Percentiles rank a stretch among this genome's conserved stretches.
These are phyloP conservation scores for Cryoendolithus antarcticus DNA, from an alignment of 2,329 filamentous ascomycete genomes.

Conservation along the genomic window DNA sequence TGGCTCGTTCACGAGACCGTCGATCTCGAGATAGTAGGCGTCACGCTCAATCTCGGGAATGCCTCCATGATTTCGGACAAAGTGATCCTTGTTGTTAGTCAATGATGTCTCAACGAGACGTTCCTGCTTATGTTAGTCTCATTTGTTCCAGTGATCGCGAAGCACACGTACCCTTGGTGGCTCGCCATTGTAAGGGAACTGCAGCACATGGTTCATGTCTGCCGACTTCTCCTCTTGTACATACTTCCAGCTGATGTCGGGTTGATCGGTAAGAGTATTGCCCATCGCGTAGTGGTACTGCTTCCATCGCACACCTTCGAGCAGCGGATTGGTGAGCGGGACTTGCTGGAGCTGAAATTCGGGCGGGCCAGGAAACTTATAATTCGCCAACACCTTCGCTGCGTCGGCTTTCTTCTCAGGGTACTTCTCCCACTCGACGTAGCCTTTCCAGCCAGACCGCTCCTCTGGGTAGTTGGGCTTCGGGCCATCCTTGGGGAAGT, in stretches of 20 bases:
- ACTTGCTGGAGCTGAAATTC: constrained; percentile 32
- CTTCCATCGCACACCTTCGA: constrained; percentile 36
- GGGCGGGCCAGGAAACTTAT: constrained; percentile 37
- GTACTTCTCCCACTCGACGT: constrained; percentile 59
- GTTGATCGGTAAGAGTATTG: constrained; percentile 28
- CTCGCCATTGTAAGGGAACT: constrained; percentile 38
- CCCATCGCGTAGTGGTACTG: constrained; percentile 34
- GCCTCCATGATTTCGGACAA: constrained; percentile 60
- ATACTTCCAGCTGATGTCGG: constrained; percentile 40
- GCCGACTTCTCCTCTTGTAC: constrained; percentile 32
- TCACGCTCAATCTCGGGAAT: constrained; percentile 52
- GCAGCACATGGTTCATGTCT: constrained; percentile 37
- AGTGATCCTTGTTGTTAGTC: constrained; percentile 51
- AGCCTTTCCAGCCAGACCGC: constrained; percentile 36
- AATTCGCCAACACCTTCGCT: constrained; percentile 40
- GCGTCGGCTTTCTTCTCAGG: constrained; percentile 54
- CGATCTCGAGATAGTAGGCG: constrained; percentile 42
- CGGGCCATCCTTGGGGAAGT: constrained; percentile 7
- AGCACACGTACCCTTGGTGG: constrained; percentile 19
- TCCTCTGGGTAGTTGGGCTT: constrained; percentile 30
- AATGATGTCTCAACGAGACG: constrained; percentile 45
- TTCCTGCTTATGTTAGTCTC: constrained; percentile 19
- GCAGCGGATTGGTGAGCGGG: constrained; percentile 31
- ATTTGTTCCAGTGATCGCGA: not conserved
- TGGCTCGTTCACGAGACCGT: constrained; percentile 49